Evolutionary conservation across 2,329 filamentous ascomycete species (phyloP), one percentile per base, ranked within the genome.

Genomic region (Coniochaeta ligniaria): DNA sequence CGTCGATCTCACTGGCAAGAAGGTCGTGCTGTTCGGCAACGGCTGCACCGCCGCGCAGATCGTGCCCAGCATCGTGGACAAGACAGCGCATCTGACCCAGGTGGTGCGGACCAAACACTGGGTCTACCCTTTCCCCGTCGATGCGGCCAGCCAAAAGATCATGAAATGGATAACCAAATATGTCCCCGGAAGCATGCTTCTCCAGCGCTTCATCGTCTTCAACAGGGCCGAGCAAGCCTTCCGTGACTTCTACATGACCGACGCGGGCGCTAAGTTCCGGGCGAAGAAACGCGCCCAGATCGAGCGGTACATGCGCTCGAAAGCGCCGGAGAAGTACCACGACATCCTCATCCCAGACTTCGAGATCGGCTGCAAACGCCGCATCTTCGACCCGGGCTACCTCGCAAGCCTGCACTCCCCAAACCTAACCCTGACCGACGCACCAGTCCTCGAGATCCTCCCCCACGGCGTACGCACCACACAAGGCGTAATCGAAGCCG

Each of bases 271-370:
- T 57, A 65, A 35, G 65, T 75, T 68, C 57, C 75, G 80, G 2
- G 66, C 73, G 6, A 69, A 71, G 50, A 63, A 72, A 17, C 72
- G 80, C 8, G 71, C 70, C 20, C 62, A 65, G 12, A 70, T 76
- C 1, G 78, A 82, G 62, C 70, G n/a, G 12, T 76, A 71, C 66
- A 68, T 78, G 76, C 66, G 75, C 61, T 66, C 69, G 5, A 74
- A 70, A 1, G 82, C 81, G 0, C 86, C 86, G 0, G 73, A 79
- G 57, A 81, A 85, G 69, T 89, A 88, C 62, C 82, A 84, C 63
- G 80, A 85, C 33, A 76, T 86, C 7, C 69, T 89, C 38, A 83
- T 84, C 0, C 86, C 86, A 0, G 79, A 88, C 57, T 89, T 86
- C 60, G 77, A 80, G 52, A 71, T 87, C 16, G 84, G 85, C 1